Evolutionary conservation across 2,329 filamentous ascomycete species (phyloP).

Genomic region (Orbilia blumenaviensis): DNA sequence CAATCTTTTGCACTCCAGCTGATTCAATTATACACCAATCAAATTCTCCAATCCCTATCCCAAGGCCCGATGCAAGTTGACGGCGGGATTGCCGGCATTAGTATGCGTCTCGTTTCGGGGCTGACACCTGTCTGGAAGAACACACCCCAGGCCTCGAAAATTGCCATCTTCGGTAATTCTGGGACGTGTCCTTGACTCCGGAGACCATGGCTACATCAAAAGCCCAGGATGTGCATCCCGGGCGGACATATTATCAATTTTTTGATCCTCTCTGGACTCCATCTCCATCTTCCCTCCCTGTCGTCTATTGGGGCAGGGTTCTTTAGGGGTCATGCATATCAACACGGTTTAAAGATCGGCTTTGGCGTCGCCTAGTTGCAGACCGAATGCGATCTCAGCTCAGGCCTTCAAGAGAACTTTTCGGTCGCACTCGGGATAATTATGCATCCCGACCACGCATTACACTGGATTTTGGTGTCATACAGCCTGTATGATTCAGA

Average conservation of each 20-base stretch:
- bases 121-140: neutral
- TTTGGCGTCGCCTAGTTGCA: slow-evolving; percentile 42
- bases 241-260: slow-evolving; percentile 4
- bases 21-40: neutral
- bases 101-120: neutral
- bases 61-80: slow-evolving; percentile 15
- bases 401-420: neutral
- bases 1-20: neutral
- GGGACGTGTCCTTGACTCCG: slow-evolving; percentile 4
- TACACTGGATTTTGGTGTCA: no score
- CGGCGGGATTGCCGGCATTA: slow-evolving; percentile 26
- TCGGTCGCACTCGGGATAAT: slow-evolving; percentile 2
- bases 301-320: slow-evolving; percentile 4
- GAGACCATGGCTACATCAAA: neutral
- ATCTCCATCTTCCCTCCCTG: slow-evolving; percentile 8
- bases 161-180: slow-evolving; percentile 3
- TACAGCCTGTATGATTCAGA: no score
- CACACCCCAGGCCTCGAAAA: slow-evolving; percentile 16
- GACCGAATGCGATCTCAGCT: slow-evolving; percentile 35
- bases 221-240: neutral
- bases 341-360: slow-evolving; percentile 9
- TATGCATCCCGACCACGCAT: neutral
- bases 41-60: neutral
- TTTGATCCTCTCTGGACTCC: neutral
- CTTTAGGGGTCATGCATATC: neutral